Conservation (phyloP, 352 stramenopile species). For the Globisporangium spinosum region DNA sequence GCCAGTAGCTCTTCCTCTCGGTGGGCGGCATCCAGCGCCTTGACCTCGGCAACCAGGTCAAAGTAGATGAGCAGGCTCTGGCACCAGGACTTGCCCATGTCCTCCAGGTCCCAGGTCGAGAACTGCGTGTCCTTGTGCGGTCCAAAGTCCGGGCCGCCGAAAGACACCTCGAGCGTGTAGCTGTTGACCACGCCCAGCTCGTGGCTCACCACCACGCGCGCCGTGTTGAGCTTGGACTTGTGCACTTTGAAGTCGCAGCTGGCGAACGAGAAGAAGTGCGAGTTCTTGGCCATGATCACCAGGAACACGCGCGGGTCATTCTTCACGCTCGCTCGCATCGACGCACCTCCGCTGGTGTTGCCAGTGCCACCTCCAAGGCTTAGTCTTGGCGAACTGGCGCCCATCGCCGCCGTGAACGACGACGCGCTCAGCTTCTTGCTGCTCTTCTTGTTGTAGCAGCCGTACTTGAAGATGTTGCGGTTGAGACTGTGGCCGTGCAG, state of each 20-base stretch:
- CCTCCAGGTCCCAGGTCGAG: slow-evolving; percentile 65
- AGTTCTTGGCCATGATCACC: slow-evolving; percentile 74
- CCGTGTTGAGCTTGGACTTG: slow-evolving; percentile 87
- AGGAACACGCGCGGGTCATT: slow-evolving; percentile 73
- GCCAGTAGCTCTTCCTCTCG: slow-evolving; percentile 6
- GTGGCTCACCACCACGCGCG: slow-evolving; percentile 87
- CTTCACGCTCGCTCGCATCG: slow-evolving; percentile 24
- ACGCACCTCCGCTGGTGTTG: background rate
- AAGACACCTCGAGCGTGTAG: slow-evolving; percentile 90
- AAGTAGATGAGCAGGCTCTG: slow-evolving; percentile 78
- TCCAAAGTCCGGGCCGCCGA: slow-evolving; percentile 82
- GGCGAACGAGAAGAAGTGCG: slow-evolving; percentile 70
- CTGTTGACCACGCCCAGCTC: slow-evolving; percentile 82
- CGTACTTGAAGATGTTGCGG: slow-evolving; percentile 85
- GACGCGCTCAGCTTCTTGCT: slow-evolving; percentile 15
- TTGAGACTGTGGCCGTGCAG: slow-evolving; percentile 82
- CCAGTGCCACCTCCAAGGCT: background rate
- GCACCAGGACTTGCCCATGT: slow-evolving; percentile 72
- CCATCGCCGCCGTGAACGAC: background rate
- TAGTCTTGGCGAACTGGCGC: slow-evolving; percentile 1
- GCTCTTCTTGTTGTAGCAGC: slow-evolving; percentile 56
- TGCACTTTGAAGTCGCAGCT: slow-evolving; percentile 90
- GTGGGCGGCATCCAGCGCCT: slow-evolving; percentile 25
- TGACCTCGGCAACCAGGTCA: slow-evolving; percentile 45
- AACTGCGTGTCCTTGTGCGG: slow-evolving; percentile 68